phyloP scores from a whole-genome alignment of 306 rosid genomes.

The Prunus kanzakura region DNA sequence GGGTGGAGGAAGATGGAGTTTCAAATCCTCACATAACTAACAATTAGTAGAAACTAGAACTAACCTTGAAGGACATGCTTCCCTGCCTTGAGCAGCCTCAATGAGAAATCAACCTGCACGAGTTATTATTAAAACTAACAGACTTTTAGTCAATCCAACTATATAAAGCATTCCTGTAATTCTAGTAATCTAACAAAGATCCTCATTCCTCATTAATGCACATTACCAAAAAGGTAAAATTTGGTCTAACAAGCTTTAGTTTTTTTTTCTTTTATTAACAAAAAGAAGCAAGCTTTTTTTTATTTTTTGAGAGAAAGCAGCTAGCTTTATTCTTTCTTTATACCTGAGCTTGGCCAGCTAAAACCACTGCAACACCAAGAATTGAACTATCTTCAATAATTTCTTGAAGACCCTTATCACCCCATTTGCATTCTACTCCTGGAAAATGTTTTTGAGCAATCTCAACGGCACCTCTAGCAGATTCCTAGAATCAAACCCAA shows the following conservation, averaged over 20 bases:
- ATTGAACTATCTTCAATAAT: slow-evolving; percentile 60
- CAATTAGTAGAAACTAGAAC: background rate
- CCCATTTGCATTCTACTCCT: slow-evolving; percentile 66
- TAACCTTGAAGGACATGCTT: slow-evolving; percentile 95
- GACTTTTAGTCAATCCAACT: background rate
- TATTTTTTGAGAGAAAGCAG: background rate
- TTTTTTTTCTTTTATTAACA: background rate
- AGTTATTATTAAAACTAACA: background rate
- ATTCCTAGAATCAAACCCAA: slow-evolving; percentile 41
- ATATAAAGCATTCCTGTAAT: too few relatives aligned
- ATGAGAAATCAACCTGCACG: slow-evolving; percentile 69
- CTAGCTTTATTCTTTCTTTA: background rate
- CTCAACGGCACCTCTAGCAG: slow-evolving; percentile 65
- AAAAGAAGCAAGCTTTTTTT: background rate
- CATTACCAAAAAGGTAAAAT: background rate
- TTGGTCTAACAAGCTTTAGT: background rate
- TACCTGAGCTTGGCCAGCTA: slow-evolving; percentile 94
- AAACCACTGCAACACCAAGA: slow-evolving; percentile 77
- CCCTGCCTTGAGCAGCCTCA: slow-evolving; percentile 75
- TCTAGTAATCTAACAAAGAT: background rate
- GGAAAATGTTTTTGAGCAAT: slow-evolving; percentile 53
- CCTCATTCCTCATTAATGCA: background rate
- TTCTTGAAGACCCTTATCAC: slow-evolving; percentile 68
- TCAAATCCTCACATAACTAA: background rate
- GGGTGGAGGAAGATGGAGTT: background rate